Percentiles rank a stretch among this genome's conserved stretches.
phyloP scores from a whole-genome alignment of 495 filamentous ascomycete genomes.

The Trichocladium uniseriatum region DNA sequence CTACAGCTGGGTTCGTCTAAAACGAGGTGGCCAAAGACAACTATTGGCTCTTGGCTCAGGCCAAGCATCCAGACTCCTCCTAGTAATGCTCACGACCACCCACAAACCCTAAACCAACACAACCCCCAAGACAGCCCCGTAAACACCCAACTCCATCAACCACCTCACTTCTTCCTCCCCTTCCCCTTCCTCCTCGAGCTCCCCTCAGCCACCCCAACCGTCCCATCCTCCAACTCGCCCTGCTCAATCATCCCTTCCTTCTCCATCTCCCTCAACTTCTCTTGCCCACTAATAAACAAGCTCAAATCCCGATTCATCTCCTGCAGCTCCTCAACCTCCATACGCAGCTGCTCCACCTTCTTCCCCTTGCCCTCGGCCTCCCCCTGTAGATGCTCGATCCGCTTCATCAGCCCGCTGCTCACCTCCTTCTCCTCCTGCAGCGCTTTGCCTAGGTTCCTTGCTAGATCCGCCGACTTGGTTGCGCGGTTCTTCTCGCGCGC shows the following conservation, averaged over 20 bases:
- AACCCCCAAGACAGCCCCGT: not conserved
- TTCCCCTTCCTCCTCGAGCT: constrained; percentile 44
- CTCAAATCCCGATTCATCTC: constrained; percentile 86
- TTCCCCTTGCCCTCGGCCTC: constrained; percentile 46
- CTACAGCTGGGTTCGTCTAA: too few relatives aligned
- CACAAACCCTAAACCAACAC: too few relatives aligned
- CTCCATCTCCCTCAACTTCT: constrained; percentile 66
- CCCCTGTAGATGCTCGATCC: constrained; percentile 57
- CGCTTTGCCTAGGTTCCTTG: constrained; percentile 63
- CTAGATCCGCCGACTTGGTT: constrained; percentile 62
- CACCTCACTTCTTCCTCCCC: constrained; percentile 25
- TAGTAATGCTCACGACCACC: too few relatives aligned
- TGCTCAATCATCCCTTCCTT: constrained; percentile 51
- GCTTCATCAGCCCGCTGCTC: constrained; percentile 64
- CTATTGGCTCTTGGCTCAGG: too few relatives aligned
- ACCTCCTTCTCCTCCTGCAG: constrained; percentile 85
- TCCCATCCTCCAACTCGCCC: constrained; percentile 43
- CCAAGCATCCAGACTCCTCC: too few relatives aligned
- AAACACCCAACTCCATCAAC: not conserved
- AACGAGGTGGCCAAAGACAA: too few relatives aligned
- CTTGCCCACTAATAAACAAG: constrained; percentile 77
- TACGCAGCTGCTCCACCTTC: constrained; percentile 45
- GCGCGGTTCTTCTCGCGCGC: constrained; percentile 57
- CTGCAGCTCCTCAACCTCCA: constrained; percentile 52
- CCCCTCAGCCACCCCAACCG: constrained; percentile 32